Base-by-base conservation (phyloP, 2,329 filamentous ascomycete species). In the Raffaelea albimanens region DNA sequence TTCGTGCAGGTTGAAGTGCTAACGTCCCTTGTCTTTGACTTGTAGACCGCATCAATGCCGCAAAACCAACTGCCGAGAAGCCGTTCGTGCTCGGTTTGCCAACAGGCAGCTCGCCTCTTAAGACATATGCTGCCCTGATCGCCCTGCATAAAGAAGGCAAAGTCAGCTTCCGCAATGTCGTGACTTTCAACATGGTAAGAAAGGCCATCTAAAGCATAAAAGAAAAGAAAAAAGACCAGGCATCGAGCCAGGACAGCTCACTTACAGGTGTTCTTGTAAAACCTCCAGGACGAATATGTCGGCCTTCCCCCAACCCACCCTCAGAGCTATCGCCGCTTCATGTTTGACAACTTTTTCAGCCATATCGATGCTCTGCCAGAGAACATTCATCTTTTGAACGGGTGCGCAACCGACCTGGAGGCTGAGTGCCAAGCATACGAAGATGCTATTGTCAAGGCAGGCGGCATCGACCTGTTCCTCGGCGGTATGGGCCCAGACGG, bases 261-360 rank as follows among this genome's bases (percentile, higher is more conserved):
- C 34, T 38, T 5, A 38, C n/a, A n/a, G 8, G 55, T 38, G 3
- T 18, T 3, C 22, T 13, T n/a, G n/a, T n/a, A n/a, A n/a, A n/a
- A n/a, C n/a, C 31, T 18, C 25, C 55, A 85, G 61, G 84, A 87
- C 64, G 83, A 87, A 66, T 87, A 87, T 59, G 80, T 87, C 52
- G 80, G 79, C 42, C 72, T 87, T 44, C 79, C 83, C 20, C 75
- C 80, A 52, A 80, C 84, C 55, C 84, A 88, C 61, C 82, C 83
- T 4, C 80, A 87, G 60, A 83, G 78, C 59, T 88, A 88, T 64
- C 83, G 87, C 67, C 80, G 77, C 58, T 88, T 87, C 70, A 88
- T 88, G 85, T 87, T 85, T 71, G 80, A 80, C 65, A 74, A 87
- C 65, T 85, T 88, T 69, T 88, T 89, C 68, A 81, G 78, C 34